Conservation (phyloP, 345 rosid species). For the Salix caprea region DNA sequence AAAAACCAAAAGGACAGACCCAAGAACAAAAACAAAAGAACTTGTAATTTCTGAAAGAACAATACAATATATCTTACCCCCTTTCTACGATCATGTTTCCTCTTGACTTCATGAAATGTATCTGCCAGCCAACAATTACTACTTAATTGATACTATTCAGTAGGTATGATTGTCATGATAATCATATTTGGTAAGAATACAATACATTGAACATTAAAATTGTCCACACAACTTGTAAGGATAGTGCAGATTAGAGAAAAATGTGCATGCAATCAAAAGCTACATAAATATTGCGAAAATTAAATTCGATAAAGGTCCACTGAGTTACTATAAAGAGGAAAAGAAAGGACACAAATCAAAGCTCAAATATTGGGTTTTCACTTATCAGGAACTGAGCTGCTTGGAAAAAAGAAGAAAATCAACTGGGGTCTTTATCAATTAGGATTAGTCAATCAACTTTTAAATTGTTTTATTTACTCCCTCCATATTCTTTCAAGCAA, state of each 20-base stretch:
- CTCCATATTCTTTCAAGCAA: background rate
- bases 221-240: background rate
- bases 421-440: background rate
- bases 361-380: background rate
- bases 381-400: background rate
- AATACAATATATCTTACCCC: conserved; percentile 44
- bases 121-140: conserved; percentile 38
- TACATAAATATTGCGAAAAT: background rate
- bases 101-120: conserved; percentile 89
- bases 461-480: background rate
- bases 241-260: background rate
- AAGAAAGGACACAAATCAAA: background rate
- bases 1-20: background rate
- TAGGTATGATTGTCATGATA: background rate
- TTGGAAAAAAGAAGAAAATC: background rate
- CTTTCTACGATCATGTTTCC: conserved; percentile 55
- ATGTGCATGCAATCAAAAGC: background rate
- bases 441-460: background rate
- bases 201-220: background rate
- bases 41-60: background rate
- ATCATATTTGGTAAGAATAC: background rate
- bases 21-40: background rate
- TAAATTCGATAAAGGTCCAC: background rate
- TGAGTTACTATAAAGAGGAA: background rate
- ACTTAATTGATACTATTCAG: background rate